Conservation (phyloP, 164 flowering plant species). For the Cinnamomum micranthum region DNA sequence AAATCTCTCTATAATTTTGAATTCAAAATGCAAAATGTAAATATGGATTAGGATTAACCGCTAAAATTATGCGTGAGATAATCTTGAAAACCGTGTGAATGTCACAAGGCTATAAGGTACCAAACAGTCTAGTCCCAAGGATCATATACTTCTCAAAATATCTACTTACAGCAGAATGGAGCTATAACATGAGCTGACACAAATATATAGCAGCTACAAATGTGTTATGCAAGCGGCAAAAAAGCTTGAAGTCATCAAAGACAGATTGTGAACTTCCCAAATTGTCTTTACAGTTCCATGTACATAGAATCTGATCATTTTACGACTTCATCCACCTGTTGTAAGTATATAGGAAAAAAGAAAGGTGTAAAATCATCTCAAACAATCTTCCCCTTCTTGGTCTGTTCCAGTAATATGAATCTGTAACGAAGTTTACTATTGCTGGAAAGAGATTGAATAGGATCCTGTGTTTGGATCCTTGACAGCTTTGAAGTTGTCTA, state of each 20-base stretch:
- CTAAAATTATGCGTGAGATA: no score
- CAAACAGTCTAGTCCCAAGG: no score
- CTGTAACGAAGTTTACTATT: slow-evolving; percentile 12
- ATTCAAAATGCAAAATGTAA: no score
- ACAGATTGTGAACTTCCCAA: no score
- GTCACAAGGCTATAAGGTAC: no score
- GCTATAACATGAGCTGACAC: not conserved
- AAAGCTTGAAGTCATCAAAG: no score
- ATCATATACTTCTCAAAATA: no score
- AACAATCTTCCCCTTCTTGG: not conserved
- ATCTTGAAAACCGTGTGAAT: no score
- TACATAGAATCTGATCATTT: not conserved
- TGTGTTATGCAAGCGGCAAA: not conserved
- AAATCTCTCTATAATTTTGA: no score
- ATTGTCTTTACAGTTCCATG: not conserved
- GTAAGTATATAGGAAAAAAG: no score
- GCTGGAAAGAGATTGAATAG: slow-evolving; percentile 77
- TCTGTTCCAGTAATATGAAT: not conserved
- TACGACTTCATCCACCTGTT: not conserved
- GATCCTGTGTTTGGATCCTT: slow-evolving; percentile 98
- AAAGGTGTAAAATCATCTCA: not conserved
- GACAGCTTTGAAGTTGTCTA: slow-evolving; percentile 94
- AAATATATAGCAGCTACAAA: not conserved
- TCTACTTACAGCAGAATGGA: no score
- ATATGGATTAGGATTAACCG: no score